Base-by-base conservation (phyloP, 495 filamentous ascomycete genomes). In the Aspergillus coremiiformis region DNA sequence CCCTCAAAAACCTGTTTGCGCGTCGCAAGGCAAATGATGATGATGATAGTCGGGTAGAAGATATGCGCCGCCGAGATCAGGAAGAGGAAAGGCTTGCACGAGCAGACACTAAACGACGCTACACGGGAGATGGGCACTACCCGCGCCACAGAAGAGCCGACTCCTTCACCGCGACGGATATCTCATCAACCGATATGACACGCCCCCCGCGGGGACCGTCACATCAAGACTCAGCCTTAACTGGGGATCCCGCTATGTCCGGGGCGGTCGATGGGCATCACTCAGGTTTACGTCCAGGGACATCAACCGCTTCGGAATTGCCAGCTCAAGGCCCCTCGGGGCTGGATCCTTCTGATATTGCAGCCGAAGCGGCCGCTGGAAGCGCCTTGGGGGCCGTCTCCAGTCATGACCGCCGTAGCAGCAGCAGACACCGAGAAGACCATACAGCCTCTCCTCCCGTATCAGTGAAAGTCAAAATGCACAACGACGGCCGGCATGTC, bases 401-500 rank as follows among this genome's bases (percentile, higher is more conserved):
- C 22, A 65, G 65, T 32, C 69, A 67, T 49, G 69, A 58, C 50
- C 70, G 62, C 44, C 70, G 67, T 27, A 68, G 70, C 50, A 66
- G 68, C 46, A 64, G 65, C 23, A 53, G 69, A 39, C 69, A 68
- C 30, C 67, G 72, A 19, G 67, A 69, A 3, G 69, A 71, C 35
- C 67, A 68, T 33, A 70, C 76, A 11, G 66, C 72, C 14, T 79
- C 79, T 11, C 79, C 82, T 15, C 84, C 88, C 2, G 85, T 89
- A 46, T 86, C 82, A 48, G 81, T 94, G 44, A 89, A 89, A 68
- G 76, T 95, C 22, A 84, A 85, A 64, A 83, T 91, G 71, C 83
- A 89, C 67, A 78, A 83, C 47, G 86, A 95, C 58, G 84, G 86
- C 48, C 79, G 84, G 27, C 85, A 89, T 57, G 84, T 95, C 42